Base-by-base conservation (phyloP, 768 basidiomycete genomes). In the Steccherinum ochraceum region DNA sequence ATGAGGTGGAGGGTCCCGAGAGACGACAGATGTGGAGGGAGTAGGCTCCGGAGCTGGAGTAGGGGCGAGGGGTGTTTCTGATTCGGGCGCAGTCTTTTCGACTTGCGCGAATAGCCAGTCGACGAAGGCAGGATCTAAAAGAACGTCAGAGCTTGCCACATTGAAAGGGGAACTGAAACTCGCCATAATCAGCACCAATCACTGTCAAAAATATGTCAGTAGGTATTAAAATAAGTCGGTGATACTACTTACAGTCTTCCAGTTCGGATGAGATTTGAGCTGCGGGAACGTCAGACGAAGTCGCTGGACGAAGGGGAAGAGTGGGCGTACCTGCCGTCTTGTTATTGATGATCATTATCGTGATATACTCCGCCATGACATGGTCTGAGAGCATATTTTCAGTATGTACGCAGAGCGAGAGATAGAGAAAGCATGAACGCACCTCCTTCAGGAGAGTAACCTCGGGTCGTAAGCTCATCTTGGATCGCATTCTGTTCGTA, bases 361-460 rank as follows among this genome's bases (percentile, higher is more conserved):
- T 91, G 51, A 93, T 91, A 61, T 92, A 94, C 67, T 94, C 92
- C 2, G 91, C 89, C 89, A 93, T 92, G 58, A 92, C 89, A 12
- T 83, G 81, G 67, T 93, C 90, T 89, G 58, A 3, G n/a, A 51
- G 44, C 48, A 35, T 23, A 24, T 53, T 5, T 12, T 7, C 21
- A 44, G 24, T 27, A 43, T 61, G 23, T 65, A 52, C 46, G 11
- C 35, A 45, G 58, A 12, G 48, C 50, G 43, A 43, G 27, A 39
- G 12, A 16, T 12, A 26, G 21, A 27, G 18, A 56, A n/a, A 16
- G n/a, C 30, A 35, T 35, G 30, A 35, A 72, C 77, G 55, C 56
- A 88, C 88, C 88, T 69, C 84, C 78, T 56, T 90, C 89, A 19
- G 78, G 71, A 60, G 83, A 89, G 63, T 81, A 89, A 7, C 83